Conservation (phyloP, 257 asterid genomes). For the Orobanche coerulescens region DNA sequence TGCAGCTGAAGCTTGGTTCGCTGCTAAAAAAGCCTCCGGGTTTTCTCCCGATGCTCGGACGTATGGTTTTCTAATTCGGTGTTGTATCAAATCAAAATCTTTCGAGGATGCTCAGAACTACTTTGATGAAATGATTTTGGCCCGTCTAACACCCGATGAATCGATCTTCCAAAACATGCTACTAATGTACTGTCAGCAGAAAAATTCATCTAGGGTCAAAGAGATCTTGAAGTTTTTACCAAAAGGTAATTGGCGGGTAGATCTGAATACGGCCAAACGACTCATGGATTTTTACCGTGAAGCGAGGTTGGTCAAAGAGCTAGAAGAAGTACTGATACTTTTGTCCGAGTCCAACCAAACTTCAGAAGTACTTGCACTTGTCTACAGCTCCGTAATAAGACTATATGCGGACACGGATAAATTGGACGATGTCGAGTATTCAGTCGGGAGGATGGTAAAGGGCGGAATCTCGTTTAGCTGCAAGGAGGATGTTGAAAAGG, state of each 20-base stretch:
- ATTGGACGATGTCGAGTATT: constrained; percentile 45
- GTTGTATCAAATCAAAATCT: constrained; percentile 29
- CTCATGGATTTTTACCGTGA: constrained; percentile 26
- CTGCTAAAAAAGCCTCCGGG: constrained; percentile 30
- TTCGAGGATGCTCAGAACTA: constrained; percentile 36
- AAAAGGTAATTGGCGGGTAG: constrained; percentile 13
- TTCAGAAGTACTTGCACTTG: constrained; percentile 28
- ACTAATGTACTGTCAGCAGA: constrained; percentile 25
- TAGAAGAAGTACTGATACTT: constrained; percentile 33
- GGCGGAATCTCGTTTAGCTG: constrained; percentile 29
- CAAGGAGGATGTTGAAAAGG: constrained; percentile 43
- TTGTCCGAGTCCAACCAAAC: constrained; percentile 23
- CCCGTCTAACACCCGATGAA: constrained; percentile 28
- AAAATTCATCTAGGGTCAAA: constrained; percentile 15
- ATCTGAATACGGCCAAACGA: constrained; percentile 5
- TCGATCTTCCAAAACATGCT: constrained; percentile 28
- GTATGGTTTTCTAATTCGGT: constrained; percentile 32
- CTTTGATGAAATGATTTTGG: constrained; percentile 33
- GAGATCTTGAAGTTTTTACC: constrained; percentile 24
- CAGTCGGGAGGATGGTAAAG: constrained; percentile 36
- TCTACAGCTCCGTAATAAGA: constrained; percentile 31
- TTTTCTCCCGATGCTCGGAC: constrained; percentile 29
- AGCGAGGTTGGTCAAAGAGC: constrained; percentile 27
- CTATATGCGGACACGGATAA: constrained; percentile 29
- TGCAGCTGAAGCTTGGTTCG: constrained; percentile 37